These are phyloP conservation scores for Uncinocarpus reesii DNA, from an alignment of 2,329 filamentous ascomycete genomes.

Conservation along the genomic window DNA sequence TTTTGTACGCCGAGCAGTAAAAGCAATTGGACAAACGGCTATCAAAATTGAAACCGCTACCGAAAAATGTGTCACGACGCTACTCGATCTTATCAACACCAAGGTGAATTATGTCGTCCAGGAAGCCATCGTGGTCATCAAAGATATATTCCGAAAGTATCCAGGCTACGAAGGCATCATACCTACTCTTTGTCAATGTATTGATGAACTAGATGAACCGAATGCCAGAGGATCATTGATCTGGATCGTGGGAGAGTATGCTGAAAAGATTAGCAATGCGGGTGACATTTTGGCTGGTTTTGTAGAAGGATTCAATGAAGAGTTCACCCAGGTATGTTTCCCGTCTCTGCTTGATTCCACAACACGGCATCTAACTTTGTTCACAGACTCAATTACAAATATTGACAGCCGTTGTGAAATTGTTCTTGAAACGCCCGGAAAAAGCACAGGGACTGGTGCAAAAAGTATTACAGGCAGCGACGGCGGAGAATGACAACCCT, in stretches of 20 bases:
- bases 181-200: slow-evolving; percentile 87
- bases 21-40: slow-evolving; percentile 92
- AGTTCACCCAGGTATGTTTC: slow-evolving; percentile 72
- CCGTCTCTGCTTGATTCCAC: not conserved
- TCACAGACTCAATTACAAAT: slow-evolving; percentile 89
- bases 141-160: slow-evolving; percentile 95
- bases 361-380: not conserved
- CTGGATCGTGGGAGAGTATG: slow-evolving; percentile 98
- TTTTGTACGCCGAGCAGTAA: slow-evolving; percentile 86
- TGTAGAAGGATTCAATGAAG: slow-evolving; percentile 88
- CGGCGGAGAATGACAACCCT: slow-evolving; percentile 90
- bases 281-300: slow-evolving; percentile 85
- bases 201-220: slow-evolving; percentile 92
- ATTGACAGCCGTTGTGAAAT: slow-evolving; percentile 88
- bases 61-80: slow-evolving; percentile 87
- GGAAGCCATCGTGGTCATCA: slow-evolving; percentile 97
- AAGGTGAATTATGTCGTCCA: slow-evolving; percentile 99
- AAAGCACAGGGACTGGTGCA: slow-evolving; percentile 85
- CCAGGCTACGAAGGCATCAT: slow-evolving; percentile 97
- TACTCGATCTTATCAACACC: slow-evolving; percentile 87
- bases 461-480: slow-evolving; percentile 85
- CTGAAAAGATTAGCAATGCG: slow-evolving; percentile 98
- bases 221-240: slow-evolving; percentile 83
- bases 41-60: slow-evolving; percentile 96
- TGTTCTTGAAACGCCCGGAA: slow-evolving; percentile 93